Evolutionary conservation across 208 protist genomes (phyloP).

Genomic region (Phytomonas sp.): DNA sequence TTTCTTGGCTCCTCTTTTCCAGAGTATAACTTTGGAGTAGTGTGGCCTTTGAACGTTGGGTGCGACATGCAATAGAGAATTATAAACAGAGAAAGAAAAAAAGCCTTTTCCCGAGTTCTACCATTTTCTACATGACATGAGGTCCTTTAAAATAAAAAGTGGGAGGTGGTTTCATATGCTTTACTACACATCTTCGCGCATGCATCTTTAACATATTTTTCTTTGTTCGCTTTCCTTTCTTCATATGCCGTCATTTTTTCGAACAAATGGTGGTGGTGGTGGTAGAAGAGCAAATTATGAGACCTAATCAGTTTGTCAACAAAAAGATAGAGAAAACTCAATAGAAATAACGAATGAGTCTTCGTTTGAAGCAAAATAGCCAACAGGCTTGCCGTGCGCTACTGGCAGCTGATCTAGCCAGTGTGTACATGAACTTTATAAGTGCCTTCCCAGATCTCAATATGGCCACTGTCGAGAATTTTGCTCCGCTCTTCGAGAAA

Average conservation of each 20-base stretch:
- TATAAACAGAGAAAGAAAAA: background rate
- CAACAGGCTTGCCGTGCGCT: background rate
- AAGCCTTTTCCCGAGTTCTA: background rate
- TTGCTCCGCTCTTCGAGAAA: slow-evolving; percentile 39
- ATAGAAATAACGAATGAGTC: background rate
- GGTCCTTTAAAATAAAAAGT: background rate
- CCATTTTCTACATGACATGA: background rate
- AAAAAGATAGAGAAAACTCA: background rate
- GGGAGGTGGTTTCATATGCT: background rate
- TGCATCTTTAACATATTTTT: background rate
- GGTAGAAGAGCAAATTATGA: too few species aligned
- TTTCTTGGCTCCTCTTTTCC: background rate
- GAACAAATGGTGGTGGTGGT: background rate
- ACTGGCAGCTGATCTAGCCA: slow-evolving; percentile 37
- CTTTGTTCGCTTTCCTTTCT: background rate
- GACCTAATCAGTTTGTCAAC: too few species aligned
- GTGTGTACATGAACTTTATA: slow-evolving; percentile 31
- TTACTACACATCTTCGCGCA: background rate
- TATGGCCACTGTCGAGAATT: slow-evolving; percentile 28
- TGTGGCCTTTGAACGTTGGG: background rate
- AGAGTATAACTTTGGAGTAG: background rate
- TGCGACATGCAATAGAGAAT: background rate
- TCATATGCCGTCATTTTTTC: background rate
- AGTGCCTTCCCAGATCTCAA: slow-evolving; percentile 18
- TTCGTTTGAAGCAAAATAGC: background rate